Conservation (phyloP, 495 filamentous ascomycete genomes). For the Penicillium crystallinum region DNA sequence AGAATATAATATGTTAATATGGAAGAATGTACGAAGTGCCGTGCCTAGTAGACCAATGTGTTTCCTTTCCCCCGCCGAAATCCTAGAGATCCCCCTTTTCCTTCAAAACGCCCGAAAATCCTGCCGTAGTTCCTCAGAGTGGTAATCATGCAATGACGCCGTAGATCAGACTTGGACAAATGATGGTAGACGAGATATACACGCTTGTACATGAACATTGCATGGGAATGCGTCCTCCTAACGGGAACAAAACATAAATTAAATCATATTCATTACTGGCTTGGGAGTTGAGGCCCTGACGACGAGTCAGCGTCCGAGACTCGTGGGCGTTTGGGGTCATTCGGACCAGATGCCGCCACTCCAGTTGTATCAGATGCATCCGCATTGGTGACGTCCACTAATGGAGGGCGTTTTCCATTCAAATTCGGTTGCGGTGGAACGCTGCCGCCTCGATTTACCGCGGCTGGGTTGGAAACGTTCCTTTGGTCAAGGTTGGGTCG, state of each 20-base stretch:
- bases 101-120: constrained; percentile 4
- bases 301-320: constrained; percentile 15
- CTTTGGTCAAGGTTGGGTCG: constrained; percentile 34
- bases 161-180: background rate
- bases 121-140: background rate
- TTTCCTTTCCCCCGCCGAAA: background rate
- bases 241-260: background rate
- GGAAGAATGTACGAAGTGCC: background rate
- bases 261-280: constrained; percentile 8
- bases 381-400: constrained; percentile 50
- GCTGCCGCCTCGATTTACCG: constrained; percentile 16
- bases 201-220: constrained; percentile 15
- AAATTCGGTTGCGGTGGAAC: constrained; percentile 26
- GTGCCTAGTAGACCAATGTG: background rate
- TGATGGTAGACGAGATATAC: background rate
- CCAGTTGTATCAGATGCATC: constrained; percentile 16
- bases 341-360: constrained; percentile 17
- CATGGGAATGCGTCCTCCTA: background rate
- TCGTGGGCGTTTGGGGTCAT: constrained; percentile 35
- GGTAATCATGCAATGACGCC: constrained; percentile 4
- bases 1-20: background rate
- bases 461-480: constrained; percentile 15
- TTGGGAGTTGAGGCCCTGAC: constrained; percentile 10
- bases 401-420: constrained; percentile 43
- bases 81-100: background rate